A percentile compares a stretch with the other conserved stretches of the same genome.
phyloP scores from a whole-genome alignment of 2,329 filamentous ascomycete species.

The Talaromyces albobiverticillius region DNA sequence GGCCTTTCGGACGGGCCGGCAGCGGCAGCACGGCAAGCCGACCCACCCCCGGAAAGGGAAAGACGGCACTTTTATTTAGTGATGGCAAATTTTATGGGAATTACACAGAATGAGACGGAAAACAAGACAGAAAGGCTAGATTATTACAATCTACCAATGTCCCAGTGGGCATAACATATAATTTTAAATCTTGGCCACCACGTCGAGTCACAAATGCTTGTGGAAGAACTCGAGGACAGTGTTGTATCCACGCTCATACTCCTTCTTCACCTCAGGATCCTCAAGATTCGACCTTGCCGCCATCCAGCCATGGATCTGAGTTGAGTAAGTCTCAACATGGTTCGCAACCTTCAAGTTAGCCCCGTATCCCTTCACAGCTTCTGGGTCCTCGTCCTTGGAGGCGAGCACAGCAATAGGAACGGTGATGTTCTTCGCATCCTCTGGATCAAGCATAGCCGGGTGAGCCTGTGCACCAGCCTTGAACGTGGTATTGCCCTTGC shows the following conservation, averaged over 20 bases:
- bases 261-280: constrained; percentile 37
- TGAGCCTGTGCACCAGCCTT: constrained; percentile 57
- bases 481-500: constrained; percentile 53
- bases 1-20: too few species aligned
- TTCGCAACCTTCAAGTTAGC: constrained; percentile 37
- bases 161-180: too few species aligned
- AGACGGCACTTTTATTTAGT: too few species aligned
- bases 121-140: too few species aligned
- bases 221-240: constrained; percentile 40
- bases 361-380: constrained; percentile 42
- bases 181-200: background rate
- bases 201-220: constrained; percentile 32
- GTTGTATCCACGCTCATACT: constrained; percentile 44
- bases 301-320: constrained; percentile 48
- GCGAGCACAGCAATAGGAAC: constrained; percentile 59
- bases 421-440: constrained; percentile 54
- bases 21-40: too few species aligned
- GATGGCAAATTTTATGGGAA: too few species aligned
- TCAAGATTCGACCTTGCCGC: constrained; percentile 41
- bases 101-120: too few species aligned
- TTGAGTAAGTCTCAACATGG: constrained; percentile 43
- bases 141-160: background rate
- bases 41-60: too few species aligned
- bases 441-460: constrained; percentile 60
- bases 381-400: constrained; percentile 55